Base-by-base conservation (phyloP, 2,329 filamentous ascomycete genomes). In the Aspergillus sclerotialis region DNA sequence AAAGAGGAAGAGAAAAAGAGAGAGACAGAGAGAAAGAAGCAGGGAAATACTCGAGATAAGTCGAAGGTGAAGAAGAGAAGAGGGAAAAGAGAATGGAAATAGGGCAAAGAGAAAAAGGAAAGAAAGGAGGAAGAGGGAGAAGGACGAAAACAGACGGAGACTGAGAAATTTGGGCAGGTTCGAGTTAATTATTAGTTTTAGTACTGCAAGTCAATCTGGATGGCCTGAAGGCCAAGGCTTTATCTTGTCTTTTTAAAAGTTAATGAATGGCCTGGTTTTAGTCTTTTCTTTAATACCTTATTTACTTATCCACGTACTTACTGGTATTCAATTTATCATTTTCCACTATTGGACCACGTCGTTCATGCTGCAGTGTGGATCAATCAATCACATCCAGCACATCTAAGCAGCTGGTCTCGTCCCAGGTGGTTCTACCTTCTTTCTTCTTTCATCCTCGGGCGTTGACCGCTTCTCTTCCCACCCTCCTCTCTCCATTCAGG, bases 301-400 rank as follows among this genome's bases (percentile, higher is more conserved):
- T 5, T 11, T 33, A 27, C 18, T 33, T 33, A 17, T 19, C n/a
- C 24, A 14, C 7, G 9, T 28, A 28, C 12, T 31, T 35, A 14
- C 35, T 28, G 33, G 28, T n/a, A 37, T 35, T 43, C 35, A 25
- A 19, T 18, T 33, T 21, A 15, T 28, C 33, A 30, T 12, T 28
- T 14, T n/a, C 15, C 32, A 32, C 37, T n/a, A 49, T 48, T 48
- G 44, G 48, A 40, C 48, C 48, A 50, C 48, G 48, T 50, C 23
- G 34, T 34, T 25, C 10, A 26, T 25, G 18, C 33, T 41, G 26
- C 26, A 7, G 5, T n/a, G 9, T 28, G 26, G 23, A 24, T n/a
- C 23, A 24, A n/a, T 24, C 23, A n/a, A n/a, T n/a, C n/a, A n/a
- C n/a, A n/a, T n/a, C n/a, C n/a, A n/a, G n/a, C n/a, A n/a, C n/a